phyloP scores from a whole-genome alignment of 768 basidiomycete genomes.

The Filobasidium floriforme region DNA sequence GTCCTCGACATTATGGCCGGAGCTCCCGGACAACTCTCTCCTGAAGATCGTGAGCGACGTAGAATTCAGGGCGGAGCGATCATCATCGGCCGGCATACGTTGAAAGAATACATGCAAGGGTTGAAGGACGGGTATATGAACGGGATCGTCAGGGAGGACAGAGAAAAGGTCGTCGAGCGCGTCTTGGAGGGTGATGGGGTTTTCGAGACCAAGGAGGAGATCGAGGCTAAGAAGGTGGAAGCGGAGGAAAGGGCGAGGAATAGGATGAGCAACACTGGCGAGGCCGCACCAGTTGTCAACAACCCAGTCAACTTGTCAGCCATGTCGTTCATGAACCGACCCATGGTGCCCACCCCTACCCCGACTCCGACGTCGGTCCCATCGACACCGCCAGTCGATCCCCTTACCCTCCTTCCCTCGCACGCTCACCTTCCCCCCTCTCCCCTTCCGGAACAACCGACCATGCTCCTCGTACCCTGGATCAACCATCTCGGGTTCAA shows the following conservation, averaged over 20 bases:
- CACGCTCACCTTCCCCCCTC: constrained; percentile 52
- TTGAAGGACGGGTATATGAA: constrained; percentile 76
- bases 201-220: constrained; percentile 61
- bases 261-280: background rate
- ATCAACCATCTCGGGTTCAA: constrained; percentile 61
- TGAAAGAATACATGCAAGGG: constrained; percentile 93
- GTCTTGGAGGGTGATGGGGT: constrained; percentile 63
- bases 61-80: constrained; percentile 76
- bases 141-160: constrained; percentile 54
- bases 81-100: constrained; percentile 75
- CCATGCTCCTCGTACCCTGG: constrained; percentile 52
- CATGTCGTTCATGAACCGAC: constrained; percentile 24
- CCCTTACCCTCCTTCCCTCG: constrained; percentile 30
- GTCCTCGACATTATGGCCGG: constrained; percentile 12
- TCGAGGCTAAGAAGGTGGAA: constrained; percentile 29
- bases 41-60: constrained; percentile 52
- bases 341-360: constrained; percentile 41
- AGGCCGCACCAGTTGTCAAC: background rate
- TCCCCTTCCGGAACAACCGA: constrained; percentile 63
- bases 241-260: constrained; percentile 34
- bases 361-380: constrained; percentile 37
- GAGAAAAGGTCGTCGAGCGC: constrained; percentile 52
- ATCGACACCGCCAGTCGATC: constrained; percentile 25
- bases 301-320: constrained; percentile 13
- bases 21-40: constrained; percentile 47